These are phyloP conservation scores for Sergeia podlipaevii DNA, from an alignment of 208 protist genomes.

Conservation along the genomic window DNA sequence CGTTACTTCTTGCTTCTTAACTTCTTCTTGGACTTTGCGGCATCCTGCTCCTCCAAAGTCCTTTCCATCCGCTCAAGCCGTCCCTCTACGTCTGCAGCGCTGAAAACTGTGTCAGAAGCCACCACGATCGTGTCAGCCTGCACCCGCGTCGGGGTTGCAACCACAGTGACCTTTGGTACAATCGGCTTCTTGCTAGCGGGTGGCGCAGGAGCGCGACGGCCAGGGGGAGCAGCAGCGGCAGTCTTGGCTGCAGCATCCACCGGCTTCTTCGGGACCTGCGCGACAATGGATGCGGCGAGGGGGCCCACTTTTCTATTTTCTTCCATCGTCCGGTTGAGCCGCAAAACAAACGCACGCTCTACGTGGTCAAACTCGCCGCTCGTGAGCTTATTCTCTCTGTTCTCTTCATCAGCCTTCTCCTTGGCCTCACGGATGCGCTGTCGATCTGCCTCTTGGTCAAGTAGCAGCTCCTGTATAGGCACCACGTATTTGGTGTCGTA, in stretches of 20 bases:
- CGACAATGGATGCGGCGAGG: not conserved
- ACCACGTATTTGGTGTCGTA: slow-evolving; percentile 20
- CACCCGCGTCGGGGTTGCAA: slow-evolving; percentile 9
- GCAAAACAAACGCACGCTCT: slow-evolving; percentile 46
- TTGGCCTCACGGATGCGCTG: slow-evolving; percentile 10
- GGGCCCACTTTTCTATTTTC: slow-evolving; percentile 17
- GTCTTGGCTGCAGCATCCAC: not conserved
- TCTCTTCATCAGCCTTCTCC: slow-evolving; percentile 20
- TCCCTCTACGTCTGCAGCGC: slow-evolving; percentile 46
- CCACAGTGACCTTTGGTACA: too few species aligned
- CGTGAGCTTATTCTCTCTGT: slow-evolving; percentile 41
- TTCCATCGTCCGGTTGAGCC: slow-evolving; percentile 32
- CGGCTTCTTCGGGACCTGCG: not conserved
- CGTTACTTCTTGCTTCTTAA: slow-evolving; percentile 4
- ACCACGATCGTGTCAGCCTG: slow-evolving; percentile 16
- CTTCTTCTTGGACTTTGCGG: slow-evolving; percentile 12
- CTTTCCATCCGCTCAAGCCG: slow-evolving; percentile 40
- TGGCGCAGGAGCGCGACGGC: slow-evolving; percentile 4
- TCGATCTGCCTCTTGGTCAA: slow-evolving; percentile 17
- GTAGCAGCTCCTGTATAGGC: slow-evolving; percentile 21
- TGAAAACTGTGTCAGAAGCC: slow-evolving; percentile 33
- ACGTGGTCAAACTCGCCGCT: slow-evolving; percentile 41
- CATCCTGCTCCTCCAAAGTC: slow-evolving; percentile 20
- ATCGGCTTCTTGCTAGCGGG: slow-evolving; percentile 6
- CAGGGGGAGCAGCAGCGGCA: not conserved